A percentile compares a stretch with the other conserved stretches of the same genome.
These are phyloP conservation scores for Phyllosticta ampelicida DNA, from an alignment of 2,329 filamentous ascomycete genomes.

Conservation along the genomic window DNA sequence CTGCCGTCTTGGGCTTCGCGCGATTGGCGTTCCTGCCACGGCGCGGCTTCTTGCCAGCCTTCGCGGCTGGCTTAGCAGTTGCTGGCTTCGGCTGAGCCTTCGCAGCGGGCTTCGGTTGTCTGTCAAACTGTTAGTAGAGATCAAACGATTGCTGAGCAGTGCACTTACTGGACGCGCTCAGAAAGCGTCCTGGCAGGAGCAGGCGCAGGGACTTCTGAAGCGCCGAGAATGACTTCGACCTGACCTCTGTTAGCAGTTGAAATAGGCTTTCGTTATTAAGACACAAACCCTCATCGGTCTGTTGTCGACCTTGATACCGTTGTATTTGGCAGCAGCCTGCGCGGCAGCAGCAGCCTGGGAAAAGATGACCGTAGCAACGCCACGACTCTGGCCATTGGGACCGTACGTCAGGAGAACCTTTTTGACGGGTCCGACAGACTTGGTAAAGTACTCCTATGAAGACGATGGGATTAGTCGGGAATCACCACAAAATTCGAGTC, in stretches of 20 bases:
- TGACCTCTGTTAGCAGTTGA: slow-evolving; percentile 24
- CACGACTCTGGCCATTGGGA: slow-evolving; percentile 81
- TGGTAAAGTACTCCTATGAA: slow-evolving; percentile 88
- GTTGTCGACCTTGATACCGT: slow-evolving; percentile 83
- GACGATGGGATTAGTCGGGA: slow-evolving; percentile 53
- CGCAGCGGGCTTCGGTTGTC: slow-evolving; percentile 52
- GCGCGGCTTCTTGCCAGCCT: slow-evolving; percentile 42
- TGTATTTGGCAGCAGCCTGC: slow-evolving; percentile 73
- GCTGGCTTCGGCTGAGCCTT: slow-evolving; percentile 56
- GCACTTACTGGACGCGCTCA: slow-evolving; percentile 68
- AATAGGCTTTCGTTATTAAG: background rate
- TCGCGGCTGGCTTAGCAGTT: slow-evolving; percentile 54
- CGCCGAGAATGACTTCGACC: slow-evolving; percentile 86
- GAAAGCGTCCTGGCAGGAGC: slow-evolving; percentile 62
- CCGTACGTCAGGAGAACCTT: slow-evolving; percentile 86
- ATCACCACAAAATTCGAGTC: background rate
- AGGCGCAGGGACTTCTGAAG: slow-evolving; percentile 57
- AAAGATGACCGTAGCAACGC: slow-evolving; percentile 86
- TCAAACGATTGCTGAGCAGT: slow-evolving; percentile 11
- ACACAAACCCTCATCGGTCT: slow-evolving; percentile 72
- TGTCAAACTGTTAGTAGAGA: slow-evolving; percentile 32
- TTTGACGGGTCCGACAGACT: slow-evolving; percentile 83
- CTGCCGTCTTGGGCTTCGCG: slow-evolving; percentile 73
- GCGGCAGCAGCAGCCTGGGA: slow-evolving; percentile 67
- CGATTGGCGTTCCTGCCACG: slow-evolving; percentile 45